These are phyloP conservation scores for Aspergillus sergii DNA, from an alignment of 2,329 filamentous ascomycete genomes.

Conservation along the genomic window DNA sequence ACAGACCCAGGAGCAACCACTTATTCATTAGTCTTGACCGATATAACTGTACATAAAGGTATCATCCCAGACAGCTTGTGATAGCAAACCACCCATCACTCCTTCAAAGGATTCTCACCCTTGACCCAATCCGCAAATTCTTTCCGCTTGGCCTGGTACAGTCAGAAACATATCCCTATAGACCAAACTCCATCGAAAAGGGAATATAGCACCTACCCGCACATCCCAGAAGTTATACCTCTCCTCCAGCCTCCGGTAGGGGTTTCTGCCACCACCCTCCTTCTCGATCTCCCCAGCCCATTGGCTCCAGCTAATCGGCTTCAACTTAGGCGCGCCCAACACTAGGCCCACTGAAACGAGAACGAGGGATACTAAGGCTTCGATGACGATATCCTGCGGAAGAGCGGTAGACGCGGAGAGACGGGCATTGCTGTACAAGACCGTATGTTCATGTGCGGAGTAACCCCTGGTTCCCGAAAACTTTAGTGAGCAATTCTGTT, in stretches of 20 bases:
- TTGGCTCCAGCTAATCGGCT: slow-evolving; percentile 84
- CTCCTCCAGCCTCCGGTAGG: slow-evolving; percentile 77
- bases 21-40: neutral
- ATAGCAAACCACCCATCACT: slow-evolving; percentile 18
- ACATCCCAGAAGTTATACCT: slow-evolving; percentile 87
- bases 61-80: neutral
- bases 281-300: slow-evolving; percentile 73
- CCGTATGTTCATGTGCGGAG: slow-evolving; percentile 89
- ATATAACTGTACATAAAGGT: neutral
- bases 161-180: neutral
- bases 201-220: slow-evolving; percentile 56
- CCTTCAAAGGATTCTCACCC: slow-evolving; percentile 35
- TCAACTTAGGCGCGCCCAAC: slow-evolving; percentile 72
- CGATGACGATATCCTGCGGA: slow-evolving; percentile 83
- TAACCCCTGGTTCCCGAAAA: slow-evolving; percentile 69
- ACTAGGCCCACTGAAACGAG: slow-evolving; percentile 85
- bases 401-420: slow-evolving; percentile 56
- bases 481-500: neutral
- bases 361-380: slow-evolving; percentile 78
- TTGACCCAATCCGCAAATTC: slow-evolving; percentile 77
- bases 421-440: slow-evolving; percentile 64
- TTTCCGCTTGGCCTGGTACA: slow-evolving; percentile 60
- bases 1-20: neutral
- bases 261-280: slow-evolving; percentile 71
- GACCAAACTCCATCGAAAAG: neutral